These are phyloP conservation scores for Macrophomina phaseolina DNA, from an alignment of 2,329 filamentous ascomycete genomes.

Conservation along the genomic window DNA sequence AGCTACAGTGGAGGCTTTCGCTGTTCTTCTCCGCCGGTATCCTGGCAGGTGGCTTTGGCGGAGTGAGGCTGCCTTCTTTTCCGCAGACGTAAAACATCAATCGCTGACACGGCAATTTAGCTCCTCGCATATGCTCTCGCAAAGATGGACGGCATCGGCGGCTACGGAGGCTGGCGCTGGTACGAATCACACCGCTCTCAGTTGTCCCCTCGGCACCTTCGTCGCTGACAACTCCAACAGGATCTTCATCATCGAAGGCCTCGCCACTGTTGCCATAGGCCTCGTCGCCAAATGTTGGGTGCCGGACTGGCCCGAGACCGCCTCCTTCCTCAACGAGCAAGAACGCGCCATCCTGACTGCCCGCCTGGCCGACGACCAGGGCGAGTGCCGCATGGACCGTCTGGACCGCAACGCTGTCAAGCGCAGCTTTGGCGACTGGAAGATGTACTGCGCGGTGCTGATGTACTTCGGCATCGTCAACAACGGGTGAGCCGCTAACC, in stretches of 20 bases:
- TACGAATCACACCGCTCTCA: neutral
- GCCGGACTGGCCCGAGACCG: conserved; percentile 45
- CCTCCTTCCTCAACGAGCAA: conserved; percentile 42
- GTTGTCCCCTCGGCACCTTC: neutral
- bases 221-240: neutral
- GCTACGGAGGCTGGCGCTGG: conserved; percentile 39
- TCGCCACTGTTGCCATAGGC: conserved; percentile 28
- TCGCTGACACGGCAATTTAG: neutral
- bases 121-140: conserved; percentile 59
- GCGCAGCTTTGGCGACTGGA: conserved; percentile 12
- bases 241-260: conserved; percentile 32
- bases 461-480: conserved; percentile 19
- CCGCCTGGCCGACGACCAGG: conserved; percentile 39
- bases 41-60: conserved; percentile 49
- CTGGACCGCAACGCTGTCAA: conserved; percentile 7
- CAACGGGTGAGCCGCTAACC: conserved; percentile 6
- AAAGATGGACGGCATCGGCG: conserved; percentile 62
- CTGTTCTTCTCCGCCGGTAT: conserved; percentile 51
- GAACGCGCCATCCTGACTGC: conserved; percentile 42
- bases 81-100: neutral
- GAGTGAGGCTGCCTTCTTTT: conserved; percentile 33
- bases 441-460: conserved; percentile 24
- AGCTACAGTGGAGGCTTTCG: conserved; percentile 49
- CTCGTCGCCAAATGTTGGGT: conserved; percentile 35
- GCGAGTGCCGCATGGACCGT: conserved; percentile 29